Percentiles rank a stretch among this genome's conserved stretches.
Conservation (phyloP, 2,329 filamentous ascomycete genomes). For the Hypoxylon sp. region DNA sequence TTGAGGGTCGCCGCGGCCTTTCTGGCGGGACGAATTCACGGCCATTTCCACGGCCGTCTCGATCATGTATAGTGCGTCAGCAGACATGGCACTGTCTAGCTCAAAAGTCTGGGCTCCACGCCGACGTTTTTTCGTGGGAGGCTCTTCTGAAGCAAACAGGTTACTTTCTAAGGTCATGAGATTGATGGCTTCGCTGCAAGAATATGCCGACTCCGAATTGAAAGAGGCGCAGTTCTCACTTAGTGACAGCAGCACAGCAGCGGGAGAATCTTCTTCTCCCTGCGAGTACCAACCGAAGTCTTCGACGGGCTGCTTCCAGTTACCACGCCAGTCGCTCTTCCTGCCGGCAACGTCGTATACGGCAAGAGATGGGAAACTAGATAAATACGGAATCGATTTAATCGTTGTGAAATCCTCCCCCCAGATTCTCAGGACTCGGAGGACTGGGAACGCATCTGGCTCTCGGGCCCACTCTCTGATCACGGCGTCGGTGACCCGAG, state of each 20-base stretch:
- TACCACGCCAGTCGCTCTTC: conserved; percentile 56
- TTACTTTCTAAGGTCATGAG: not conserved
- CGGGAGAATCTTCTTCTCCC: not conserved
- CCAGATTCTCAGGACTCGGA: conserved; percentile 64
- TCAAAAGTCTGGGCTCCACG: not conserved
- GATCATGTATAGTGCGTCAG: not conserved
- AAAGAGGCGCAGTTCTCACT: not conserved
- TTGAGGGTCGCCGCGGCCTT: not conserved
- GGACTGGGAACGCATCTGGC: conserved; percentile 60
- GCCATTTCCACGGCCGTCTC: not conserved
- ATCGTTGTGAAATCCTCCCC: conserved; percentile 58
- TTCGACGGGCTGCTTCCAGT: not conserved
- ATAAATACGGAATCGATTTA: conserved; percentile 59
- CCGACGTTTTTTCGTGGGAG: not conserved
- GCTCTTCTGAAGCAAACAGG: not conserved
- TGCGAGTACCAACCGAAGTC: conserved; percentile 5
- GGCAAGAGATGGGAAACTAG: conserved; percentile 61
- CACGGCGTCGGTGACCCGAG: conserved; percentile 62
- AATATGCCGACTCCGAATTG: not conserved
- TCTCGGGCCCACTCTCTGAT: conserved; percentile 62
- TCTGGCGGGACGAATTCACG: not conserved
- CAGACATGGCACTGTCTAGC: not conserved
- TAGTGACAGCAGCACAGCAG: not conserved
- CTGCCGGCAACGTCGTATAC: conserved; percentile 61
- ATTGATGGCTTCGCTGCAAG: not conserved